Conservation (phyloP, 805 yeast species). For the Lachancea mirantina region DNA sequence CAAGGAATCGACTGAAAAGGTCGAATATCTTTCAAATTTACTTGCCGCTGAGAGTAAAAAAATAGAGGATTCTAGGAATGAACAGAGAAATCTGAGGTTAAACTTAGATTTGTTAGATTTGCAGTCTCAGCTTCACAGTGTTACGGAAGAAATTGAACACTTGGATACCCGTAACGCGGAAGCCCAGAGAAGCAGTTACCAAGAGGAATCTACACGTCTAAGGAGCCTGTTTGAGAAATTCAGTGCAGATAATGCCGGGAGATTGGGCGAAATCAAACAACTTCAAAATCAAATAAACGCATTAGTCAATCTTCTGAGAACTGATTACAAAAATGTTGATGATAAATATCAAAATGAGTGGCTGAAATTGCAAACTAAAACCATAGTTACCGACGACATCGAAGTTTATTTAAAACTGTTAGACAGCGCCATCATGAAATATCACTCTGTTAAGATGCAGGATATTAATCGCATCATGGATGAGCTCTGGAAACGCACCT, state of each 20-base stretch:
- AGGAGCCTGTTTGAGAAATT: slow-evolving; percentile 44
- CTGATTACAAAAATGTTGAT: slow-evolving; percentile 68
- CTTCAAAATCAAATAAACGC: slow-evolving; percentile 60
- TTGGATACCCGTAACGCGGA: slow-evolving; percentile 56
- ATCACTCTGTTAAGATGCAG: slow-evolving; percentile 84
- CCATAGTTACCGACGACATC: slow-evolving; percentile 73
- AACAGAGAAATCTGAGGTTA: slow-evolving; percentile 56
- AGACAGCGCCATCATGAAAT: slow-evolving; percentile 89
- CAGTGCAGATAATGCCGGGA: slow-evolving; percentile 64
- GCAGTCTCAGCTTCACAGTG: slow-evolving; percentile 32
- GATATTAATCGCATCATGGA: slow-evolving; percentile 83
- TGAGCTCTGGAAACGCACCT: slow-evolving; percentile 90
- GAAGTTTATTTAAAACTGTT: slow-evolving; percentile 76
- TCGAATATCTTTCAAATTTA: slow-evolving; percentile 21
- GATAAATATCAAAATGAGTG: slow-evolving; percentile 58
- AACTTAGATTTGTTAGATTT: slow-evolving; percentile 53
- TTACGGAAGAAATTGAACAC: slow-evolving; percentile 35
- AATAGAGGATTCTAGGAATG: slow-evolving; percentile 49
- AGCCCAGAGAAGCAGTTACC: slow-evolving; percentile 51
- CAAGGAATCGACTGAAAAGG: slow-evolving; percentile 9
- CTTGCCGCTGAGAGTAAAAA: slow-evolving; percentile 35
- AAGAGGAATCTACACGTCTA: slow-evolving; percentile 46
- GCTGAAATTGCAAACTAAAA: slow-evolving; percentile 67
- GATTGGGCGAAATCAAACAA: slow-evolving; percentile 80
- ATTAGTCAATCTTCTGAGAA: slow-evolving; percentile 50